Base-by-base conservation (phyloP, 2,329 filamentous ascomycete genomes). In the Exophiala calicioides region DNA sequence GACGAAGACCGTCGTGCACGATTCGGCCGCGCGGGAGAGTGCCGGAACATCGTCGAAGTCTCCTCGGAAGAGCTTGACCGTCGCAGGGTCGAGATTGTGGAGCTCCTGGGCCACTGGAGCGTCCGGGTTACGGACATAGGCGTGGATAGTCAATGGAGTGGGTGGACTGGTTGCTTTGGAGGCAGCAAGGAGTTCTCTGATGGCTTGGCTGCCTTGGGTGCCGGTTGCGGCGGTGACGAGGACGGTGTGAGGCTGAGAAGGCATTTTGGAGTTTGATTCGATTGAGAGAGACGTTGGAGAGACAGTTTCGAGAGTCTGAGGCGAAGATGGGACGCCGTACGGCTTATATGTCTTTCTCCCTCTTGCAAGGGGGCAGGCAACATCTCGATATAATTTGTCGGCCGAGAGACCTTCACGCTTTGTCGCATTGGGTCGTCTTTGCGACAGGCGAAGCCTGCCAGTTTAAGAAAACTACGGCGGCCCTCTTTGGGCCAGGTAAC, bases 51-150 rank as follows among this genome's bases (percentile, higher is more conserved):
- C 66, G 43, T 78, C 68, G 12, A 84, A 65, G 52, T 84, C 69
- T 5, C 81, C 80, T 53, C 80, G 65, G 2, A 85, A 70, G 0
- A 85, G 55, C 15, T 72, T 71, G 53, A 83, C 72, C 18, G 8
- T 35, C 19, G 9, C 8, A 6, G 72, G 57, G 1, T 73, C 72
- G 33, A 71, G 68, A 3, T 64, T 52, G 1, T 63, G 58, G 2
- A 82, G 72, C 13, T 65, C 67, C 57, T 78, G 68, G 0, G 80
- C 75, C 2, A 70, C 70, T 1, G 63, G 36, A 0, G 78, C 80
- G 6, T 63, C 58, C 0, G 72, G 56, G 57, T 83, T 71, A 40
- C 81, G 77, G 2, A 81, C 84, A 19, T 84, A 69, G 4, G 80
- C 82, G 12, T 81, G 70, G 41, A 84, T 77, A 9, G 72, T 69